Percentiles rank a stretch among this genome's conserved stretches.
Conservation (phyloP, 75 land plant species). For the Sequoia sempervirens region DNA sequence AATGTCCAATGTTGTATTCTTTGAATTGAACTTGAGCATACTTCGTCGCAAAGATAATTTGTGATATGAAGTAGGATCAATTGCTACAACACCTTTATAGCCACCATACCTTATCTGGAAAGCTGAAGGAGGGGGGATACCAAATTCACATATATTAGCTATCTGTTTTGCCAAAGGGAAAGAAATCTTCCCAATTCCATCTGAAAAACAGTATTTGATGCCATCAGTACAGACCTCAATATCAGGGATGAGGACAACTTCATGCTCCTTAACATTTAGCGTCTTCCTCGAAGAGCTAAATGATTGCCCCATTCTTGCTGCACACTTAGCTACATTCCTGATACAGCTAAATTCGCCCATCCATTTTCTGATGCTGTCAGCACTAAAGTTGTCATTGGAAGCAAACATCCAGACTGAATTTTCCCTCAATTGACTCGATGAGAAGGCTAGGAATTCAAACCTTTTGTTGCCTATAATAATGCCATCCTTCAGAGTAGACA, state of each 20-base stretch:
- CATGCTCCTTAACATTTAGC: constrained; percentile 37
- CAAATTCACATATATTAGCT: constrained; percentile 63
- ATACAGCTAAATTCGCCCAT: constrained; percentile 81
- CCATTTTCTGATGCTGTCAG: constrained; percentile 69
- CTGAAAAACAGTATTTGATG: constrained; percentile 76
- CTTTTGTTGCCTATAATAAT: constrained; percentile 50
- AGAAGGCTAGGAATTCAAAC: constrained; percentile 87
- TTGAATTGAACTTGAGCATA: constrained; percentile 80
- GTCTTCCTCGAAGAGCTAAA: constrained; percentile 70
- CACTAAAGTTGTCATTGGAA: constrained; percentile 42
- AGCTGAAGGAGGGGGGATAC: constrained; percentile 62
- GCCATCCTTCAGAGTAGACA: constrained; percentile 57
- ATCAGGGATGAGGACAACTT: constrained; percentile 62
- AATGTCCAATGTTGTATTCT: constrained; percentile 55
- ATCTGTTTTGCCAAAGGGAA: constrained; percentile 54
- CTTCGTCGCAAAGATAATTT: constrained; percentile 77
- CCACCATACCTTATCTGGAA: constrained; percentile 94
- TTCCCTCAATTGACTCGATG: constrained; percentile 82
- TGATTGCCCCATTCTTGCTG: constrained; percentile 92
- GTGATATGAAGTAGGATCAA: constrained; percentile 58
- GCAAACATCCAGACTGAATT: constrained; percentile 96
- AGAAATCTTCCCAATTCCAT: constrained; percentile 93
- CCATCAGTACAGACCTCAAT: constrained; percentile 50
- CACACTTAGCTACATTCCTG: constrained; percentile 78
- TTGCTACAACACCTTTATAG: constrained; percentile 88